A percentile compares a stretch with the other conserved stretches of the same genome.
Evolutionary conservation across 345 rosid genomes (phyloP).

Genomic region (Bruguiera gymnorhiza): DNA sequence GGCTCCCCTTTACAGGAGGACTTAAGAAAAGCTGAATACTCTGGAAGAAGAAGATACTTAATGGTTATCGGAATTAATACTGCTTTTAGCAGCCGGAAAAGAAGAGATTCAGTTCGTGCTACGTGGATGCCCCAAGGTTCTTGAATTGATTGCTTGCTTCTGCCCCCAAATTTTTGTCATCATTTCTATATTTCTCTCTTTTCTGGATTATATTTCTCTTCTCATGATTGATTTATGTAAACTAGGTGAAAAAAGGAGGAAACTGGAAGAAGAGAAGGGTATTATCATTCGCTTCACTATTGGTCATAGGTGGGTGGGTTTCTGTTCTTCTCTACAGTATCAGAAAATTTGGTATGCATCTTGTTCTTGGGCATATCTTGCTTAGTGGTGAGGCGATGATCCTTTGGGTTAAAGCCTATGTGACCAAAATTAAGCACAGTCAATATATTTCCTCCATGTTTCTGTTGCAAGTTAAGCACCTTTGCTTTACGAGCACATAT

Average conservation of each 20-base stretch:
- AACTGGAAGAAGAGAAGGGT: constrained; percentile 90
- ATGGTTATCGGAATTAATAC: constrained; percentile 95
- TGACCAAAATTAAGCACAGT: no score
- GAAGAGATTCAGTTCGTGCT: constrained; percentile 91
- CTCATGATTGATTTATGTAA: constrained; percentile 17
- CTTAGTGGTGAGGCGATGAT: not conserved
- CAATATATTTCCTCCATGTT: no score
- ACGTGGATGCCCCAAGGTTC: constrained; percentile 99
- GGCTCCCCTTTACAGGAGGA: constrained; percentile 75
- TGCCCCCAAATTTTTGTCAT: not conserved
- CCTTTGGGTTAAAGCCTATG: not conserved
- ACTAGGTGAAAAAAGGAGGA: constrained; percentile 81
- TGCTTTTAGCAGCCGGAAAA: constrained; percentile 89
- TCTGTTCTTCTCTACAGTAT: not conserved
- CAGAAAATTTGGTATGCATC: not conserved
- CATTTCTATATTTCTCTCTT: constrained; percentile 4
- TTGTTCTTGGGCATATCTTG: constrained; percentile 4
- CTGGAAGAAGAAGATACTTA: constrained; percentile 59
- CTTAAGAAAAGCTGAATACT: constrained; percentile 34
- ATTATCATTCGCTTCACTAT: constrained; percentile 82
- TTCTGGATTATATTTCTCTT: constrained; percentile 4
- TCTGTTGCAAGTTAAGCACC: no score
- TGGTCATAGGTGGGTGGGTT: constrained; percentile 65
- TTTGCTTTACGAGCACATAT: not conserved
- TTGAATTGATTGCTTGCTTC: not conserved